A percentile compares a stretch with the other conserved stretches of the same genome.
Conservation (phyloP, 345 rosid genomes). For the Sisymbrium irio region DNA sequence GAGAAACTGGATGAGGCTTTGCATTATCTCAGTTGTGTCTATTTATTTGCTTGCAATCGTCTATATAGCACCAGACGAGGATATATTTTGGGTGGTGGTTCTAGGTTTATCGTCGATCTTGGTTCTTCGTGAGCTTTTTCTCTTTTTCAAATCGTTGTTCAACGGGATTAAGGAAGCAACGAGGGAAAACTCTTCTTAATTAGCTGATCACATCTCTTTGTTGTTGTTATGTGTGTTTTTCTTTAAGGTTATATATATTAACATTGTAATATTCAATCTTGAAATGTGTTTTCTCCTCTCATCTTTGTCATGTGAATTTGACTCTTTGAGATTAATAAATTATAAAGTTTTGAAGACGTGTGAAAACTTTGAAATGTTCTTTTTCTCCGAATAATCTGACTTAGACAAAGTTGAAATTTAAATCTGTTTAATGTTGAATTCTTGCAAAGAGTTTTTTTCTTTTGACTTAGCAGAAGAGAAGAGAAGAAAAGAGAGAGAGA, state of each 20-base stretch:
- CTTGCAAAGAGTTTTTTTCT: background rate
- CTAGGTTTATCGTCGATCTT: background rate
- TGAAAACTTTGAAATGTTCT: slow-evolving; percentile 13
- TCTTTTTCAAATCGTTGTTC: background rate
- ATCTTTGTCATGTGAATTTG: slow-evolving; percentile 12
- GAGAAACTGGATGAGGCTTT: slow-evolving; percentile 25
- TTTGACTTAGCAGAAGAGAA: slow-evolving; percentile 9
- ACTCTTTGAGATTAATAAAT: slow-evolving; percentile 15
- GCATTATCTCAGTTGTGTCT: slow-evolving; percentile 22
- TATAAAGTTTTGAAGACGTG: background rate
- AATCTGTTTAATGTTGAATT: background rate
- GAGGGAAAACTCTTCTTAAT: background rate
- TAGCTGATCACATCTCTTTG: background rate
- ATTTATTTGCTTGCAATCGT: slow-evolving; percentile 8
- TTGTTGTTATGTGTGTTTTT: background rate
- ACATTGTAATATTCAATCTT: background rate
- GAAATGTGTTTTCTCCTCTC: background rate
- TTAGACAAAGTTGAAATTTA: background rate
- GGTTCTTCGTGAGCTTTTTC: slow-evolving; percentile 7
- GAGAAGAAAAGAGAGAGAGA: slow-evolving; percentile 10
- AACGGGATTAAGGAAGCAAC: background rate
- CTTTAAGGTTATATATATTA: background rate
- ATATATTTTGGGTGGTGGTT: background rate
- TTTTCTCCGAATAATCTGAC: slow-evolving; percentile 4
- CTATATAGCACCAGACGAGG: slow-evolving; percentile 8